A percentile compares a stretch with the other conserved stretches of the same genome.
These are phyloP conservation scores for Arachnopeziza araneosa DNA, from an alignment of 2,329 filamentous ascomycete genomes.

Conservation along the genomic window DNA sequence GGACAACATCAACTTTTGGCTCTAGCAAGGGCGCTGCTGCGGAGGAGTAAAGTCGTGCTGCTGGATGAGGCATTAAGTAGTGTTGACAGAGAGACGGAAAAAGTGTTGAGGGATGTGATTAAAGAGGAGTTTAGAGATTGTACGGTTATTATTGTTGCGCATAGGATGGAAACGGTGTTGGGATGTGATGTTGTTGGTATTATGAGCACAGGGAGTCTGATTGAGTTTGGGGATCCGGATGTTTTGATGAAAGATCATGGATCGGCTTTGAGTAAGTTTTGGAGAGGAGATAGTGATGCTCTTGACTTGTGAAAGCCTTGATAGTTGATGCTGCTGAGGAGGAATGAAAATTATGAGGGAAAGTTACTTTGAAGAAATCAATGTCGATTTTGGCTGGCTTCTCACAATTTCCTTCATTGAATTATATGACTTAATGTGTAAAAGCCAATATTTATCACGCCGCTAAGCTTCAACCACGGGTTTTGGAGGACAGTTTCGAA, in stretches of 20 bases:
- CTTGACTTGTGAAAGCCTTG: neutral
- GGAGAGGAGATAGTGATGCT: neutral
- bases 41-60: conserved; percentile 35
- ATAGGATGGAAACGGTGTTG: conserved; percentile 39
- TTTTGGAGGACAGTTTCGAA: too few species aligned
- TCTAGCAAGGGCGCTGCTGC: conserved; percentile 42
- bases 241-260: neutral
- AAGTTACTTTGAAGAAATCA: too few species aligned
- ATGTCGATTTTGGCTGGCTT: too few species aligned
- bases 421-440: too few species aligned
- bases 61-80: conserved; percentile 42
- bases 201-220: conserved; percentile 59
- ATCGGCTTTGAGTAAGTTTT: neutral
- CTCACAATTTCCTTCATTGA: too few species aligned
- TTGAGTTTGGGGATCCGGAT: conserved; percentile 38
- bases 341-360: too few species aligned
- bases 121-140: conserved; percentile 46
- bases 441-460: too few species aligned
- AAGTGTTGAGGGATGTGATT: conserved; percentile 50
- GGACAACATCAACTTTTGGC: conserved; percentile 46
- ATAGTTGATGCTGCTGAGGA: too few species aligned
- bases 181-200: conserved; percentile 43
- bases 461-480: too few species aligned
- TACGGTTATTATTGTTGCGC: conserved; percentile 43
- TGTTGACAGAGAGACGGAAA: conserved; percentile 53